Percentiles rank a stretch among this genome's conserved stretches.
Conservation (phyloP, 2,329 filamentous ascomycete species). For the Ophiobolus disseminans region DNA sequence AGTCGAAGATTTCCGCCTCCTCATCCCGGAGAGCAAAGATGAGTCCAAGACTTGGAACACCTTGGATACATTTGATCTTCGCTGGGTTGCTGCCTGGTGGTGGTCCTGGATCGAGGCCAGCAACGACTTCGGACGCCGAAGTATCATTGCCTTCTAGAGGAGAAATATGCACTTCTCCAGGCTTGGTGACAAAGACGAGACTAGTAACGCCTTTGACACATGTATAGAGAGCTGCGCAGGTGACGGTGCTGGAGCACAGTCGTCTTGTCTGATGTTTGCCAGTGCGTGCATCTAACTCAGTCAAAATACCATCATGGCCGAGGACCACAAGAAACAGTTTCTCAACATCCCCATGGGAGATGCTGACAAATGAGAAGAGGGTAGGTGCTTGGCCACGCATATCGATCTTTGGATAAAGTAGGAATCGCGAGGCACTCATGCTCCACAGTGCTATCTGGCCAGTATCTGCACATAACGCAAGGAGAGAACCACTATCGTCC, state of each 20-base stretch:
- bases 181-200: slow-evolving; percentile 44
- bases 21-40: slow-evolving; percentile 67
- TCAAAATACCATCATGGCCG: slow-evolving; percentile 68
- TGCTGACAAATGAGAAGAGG: slow-evolving; percentile 62
- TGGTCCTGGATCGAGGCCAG: slow-evolving; percentile 43
- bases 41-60: slow-evolving; percentile 63
- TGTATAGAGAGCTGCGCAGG: slow-evolving; percentile 38
- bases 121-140: slow-evolving; percentile 42
- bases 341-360: slow-evolving; percentile 36
- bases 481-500: slow-evolving; percentile 68
- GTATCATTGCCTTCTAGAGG: slow-evolving; percentile 30
- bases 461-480: slow-evolving; percentile 69
- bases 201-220: slow-evolving; percentile 33
- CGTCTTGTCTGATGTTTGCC: slow-evolving; percentile 43
- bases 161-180: slow-evolving; percentile 45
- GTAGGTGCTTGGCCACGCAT: slow-evolving; percentile 67
- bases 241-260: slow-evolving; percentile 34
- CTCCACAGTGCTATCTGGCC: slow-evolving; percentile 70
- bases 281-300: slow-evolving; percentile 61
- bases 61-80: slow-evolving; percentile 65
- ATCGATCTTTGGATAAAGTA: slow-evolving; percentile 59
- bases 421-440: slow-evolving; percentile 64
- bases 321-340: slow-evolving; percentile 63
- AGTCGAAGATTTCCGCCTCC: slow-evolving; percentile 67
- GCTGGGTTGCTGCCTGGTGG: slow-evolving; percentile 46